A percentile compares a stretch with the other conserved stretches of the same genome.
phyloP scores from a whole-genome alignment of 495 filamentous ascomycete species.

The Neurospora intermedia region DNA sequence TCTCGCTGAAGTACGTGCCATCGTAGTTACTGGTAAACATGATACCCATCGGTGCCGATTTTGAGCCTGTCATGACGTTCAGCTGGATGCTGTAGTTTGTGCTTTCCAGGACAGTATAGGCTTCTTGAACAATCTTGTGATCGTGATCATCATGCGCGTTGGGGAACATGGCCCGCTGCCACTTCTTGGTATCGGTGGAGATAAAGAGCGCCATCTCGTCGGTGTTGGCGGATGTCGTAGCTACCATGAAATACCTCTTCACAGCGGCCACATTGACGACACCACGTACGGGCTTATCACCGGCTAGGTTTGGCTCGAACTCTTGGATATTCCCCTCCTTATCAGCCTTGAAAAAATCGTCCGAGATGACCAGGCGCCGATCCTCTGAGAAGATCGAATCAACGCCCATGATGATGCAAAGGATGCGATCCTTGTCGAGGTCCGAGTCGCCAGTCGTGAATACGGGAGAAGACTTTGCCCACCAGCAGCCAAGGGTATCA shows the following conservation, averaged over 20 bases:
- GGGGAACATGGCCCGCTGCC: slow-evolving; percentile 87
- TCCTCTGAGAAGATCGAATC: slow-evolving; percentile 49
- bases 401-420: slow-evolving; percentile 68
- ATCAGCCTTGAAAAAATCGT: slow-evolving; percentile 58
- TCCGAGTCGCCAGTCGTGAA: slow-evolving; percentile 57
- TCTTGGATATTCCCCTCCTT: slow-evolving; percentile 36
- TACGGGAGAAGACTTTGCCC: slow-evolving; percentile 62
- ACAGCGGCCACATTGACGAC: slow-evolving; percentile 67
- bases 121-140: slow-evolving; percentile 70
- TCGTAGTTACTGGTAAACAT: slow-evolving; percentile 92
- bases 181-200: slow-evolving; percentile 67
- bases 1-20: slow-evolving; percentile 86
- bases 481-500: slow-evolving; percentile 63
- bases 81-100: slow-evolving; percentile 96
- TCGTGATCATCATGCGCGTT: slow-evolving; percentile 30
- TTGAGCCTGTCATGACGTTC: slow-evolving; percentile 65
- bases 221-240: slow-evolving; percentile 65
- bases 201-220: slow-evolving; percentile 80
- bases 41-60: slow-evolving; percentile 62
- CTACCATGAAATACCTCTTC: slow-evolving; percentile 76
- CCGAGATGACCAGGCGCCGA: slow-evolving; percentile 66
- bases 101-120: slow-evolving; percentile 88
- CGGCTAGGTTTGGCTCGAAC: slow-evolving; percentile 65
- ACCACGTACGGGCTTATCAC: slow-evolving; percentile 58
- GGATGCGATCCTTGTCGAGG: slow-evolving; percentile 49